Evolutionary conservation across 2,329 filamentous ascomycete genomes (phyloP), one percentile per base, ranked within the genome.

Genomic region (Colletotrichum lini): DNA sequence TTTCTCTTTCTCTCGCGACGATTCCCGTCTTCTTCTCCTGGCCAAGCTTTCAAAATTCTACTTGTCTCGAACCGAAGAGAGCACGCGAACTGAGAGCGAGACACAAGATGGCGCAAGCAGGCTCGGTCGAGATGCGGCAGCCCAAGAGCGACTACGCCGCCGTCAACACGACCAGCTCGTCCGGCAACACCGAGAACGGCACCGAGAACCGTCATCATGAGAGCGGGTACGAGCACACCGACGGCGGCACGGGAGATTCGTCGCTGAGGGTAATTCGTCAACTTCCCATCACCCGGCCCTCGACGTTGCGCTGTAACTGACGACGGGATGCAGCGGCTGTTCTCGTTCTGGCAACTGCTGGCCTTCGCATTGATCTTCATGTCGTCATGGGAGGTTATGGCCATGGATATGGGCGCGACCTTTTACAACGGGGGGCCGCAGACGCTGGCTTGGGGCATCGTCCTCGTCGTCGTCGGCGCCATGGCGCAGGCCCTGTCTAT

Each of bases 401-500:
- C 68, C 16, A 71, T 71, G 68, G 68, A 71, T 65, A 71, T 71
- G 68, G 68, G 68, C 4, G 68, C 68, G 8, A 71, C 68, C 0
- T 71, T 71, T 13, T 71, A 71, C 23, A 71, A 71, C 38, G 68
- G 68, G 57, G 68, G 68, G 1, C 68, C 64, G 57, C 68, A 71
- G 57, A 71, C 68, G 10, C 68, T 71, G 7, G 68, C 68, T 10
- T 71, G 68, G 68, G 68, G 68, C 5, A 71, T 71, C 9, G 44
- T 71, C 15, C 57, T 71, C 38, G 68, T 71, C 7, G 68, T 71
- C 38, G 57, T 71, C 23, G 68, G 68, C 16, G 68, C 68, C 2
- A 71, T 71, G 68, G 58, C 68, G 3, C 64, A 71, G 65, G 68
- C 68, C 5, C 38, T 71, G 2, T 71, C 68, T 49, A 76, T 75